These are phyloP conservation scores for Metschnikowia arizonensis DNA, from an alignment of 805 yeast genomes.

Conservation along the genomic window DNA sequence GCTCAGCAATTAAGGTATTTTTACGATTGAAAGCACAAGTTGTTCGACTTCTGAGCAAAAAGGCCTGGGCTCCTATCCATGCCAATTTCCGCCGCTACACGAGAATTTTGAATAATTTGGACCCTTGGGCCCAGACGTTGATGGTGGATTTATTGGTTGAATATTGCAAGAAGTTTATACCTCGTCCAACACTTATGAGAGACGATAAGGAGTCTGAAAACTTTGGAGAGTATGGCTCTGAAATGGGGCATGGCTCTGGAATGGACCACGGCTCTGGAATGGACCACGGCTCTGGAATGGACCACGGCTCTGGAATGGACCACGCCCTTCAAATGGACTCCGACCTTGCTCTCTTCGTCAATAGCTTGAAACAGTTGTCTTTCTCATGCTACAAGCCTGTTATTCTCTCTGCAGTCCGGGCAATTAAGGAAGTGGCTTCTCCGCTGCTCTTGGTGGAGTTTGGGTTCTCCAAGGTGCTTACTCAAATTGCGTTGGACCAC, in stretches of 20 bases:
- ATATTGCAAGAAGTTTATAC: slow-evolving; percentile 60
- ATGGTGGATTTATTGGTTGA: slow-evolving; percentile 60
- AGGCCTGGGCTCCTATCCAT: slow-evolving; percentile 61
- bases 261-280: too few relatives aligned
- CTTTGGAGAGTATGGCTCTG: too few relatives aligned
- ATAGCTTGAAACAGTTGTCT: slow-evolving; percentile 43
- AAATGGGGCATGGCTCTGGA: too few relatives aligned
- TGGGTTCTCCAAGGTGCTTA: slow-evolving; percentile 48
- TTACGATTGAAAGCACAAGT: slow-evolving; percentile 35
- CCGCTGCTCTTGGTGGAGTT: slow-evolving; percentile 46
- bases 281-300: too few relatives aligned
- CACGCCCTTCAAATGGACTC: slow-evolving; percentile 45
- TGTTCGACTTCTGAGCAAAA: slow-evolving; percentile 24
- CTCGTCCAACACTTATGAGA: slow-evolving; percentile 45
- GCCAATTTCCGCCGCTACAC: slow-evolving; percentile 62
- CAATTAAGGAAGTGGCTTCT: slow-evolving; percentile 56
- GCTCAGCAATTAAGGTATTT: slow-evolving; percentile 59
- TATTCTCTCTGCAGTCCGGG: slow-evolving; percentile 54
- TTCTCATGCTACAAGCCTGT: slow-evolving; percentile 57
- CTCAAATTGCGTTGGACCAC: slow-evolving; percentile 37
- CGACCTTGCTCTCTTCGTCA: slow-evolving; percentile 56
- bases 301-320: too few relatives aligned
- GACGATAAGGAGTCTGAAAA: too few relatives aligned
- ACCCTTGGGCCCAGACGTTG: slow-evolving; percentile 65
- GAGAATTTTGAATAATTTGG: slow-evolving; percentile 46